These are phyloP conservation scores for Penicillium sumatraense DNA, from an alignment of 2,329 filamentous ascomycete genomes.

Conservation along the genomic window DNA sequence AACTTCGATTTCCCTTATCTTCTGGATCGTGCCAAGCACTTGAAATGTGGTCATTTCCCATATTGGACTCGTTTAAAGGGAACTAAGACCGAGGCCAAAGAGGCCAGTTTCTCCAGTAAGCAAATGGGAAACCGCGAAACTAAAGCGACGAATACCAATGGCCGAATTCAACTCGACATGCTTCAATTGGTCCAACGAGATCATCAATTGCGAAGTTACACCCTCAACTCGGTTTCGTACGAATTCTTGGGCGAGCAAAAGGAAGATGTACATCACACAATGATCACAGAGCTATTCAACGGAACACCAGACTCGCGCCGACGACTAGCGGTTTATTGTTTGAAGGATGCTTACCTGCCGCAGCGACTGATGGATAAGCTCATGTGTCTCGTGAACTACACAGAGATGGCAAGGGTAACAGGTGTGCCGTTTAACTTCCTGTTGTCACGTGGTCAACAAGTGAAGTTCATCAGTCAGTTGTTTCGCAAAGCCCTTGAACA, in stretches of 20 bases:
- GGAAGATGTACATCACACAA: conserved; percentile 97
- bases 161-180: conserved; percentile 87
- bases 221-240: conserved; percentile 91
- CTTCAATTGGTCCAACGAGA: conserved; percentile 95
- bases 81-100: conserved; percentile 71
- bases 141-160: conserved; percentile 92
- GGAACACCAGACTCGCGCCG: conserved; percentile 91
- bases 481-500: conserved; percentile 95
- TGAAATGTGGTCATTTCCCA: conserved; percentile 80
- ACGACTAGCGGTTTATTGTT: conserved; percentile 89
- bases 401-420: conserved; percentile 99
- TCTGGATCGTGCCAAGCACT: conserved; percentile 80
- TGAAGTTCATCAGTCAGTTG: conserved; percentile 96
- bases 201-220: conserved; percentile 94
- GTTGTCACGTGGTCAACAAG: conserved; percentile 88
- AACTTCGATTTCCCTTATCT: conserved; percentile 99
- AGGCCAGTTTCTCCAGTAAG: conserved; percentile 92
- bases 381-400: conserved; percentile 98
- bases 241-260: conserved; percentile 97
- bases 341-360: conserved; percentile 96
- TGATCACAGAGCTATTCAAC: conserved; percentile 98
- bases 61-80: conserved; percentile 83
- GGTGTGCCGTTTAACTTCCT: conserved; percentile 97
- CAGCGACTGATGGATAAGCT: conserved; percentile 96
- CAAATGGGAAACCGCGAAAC: conserved; percentile 97